phyloP scores from a whole-genome alignment of 768 basidiomycete species.

The Tubosaeta sp. region DNA sequence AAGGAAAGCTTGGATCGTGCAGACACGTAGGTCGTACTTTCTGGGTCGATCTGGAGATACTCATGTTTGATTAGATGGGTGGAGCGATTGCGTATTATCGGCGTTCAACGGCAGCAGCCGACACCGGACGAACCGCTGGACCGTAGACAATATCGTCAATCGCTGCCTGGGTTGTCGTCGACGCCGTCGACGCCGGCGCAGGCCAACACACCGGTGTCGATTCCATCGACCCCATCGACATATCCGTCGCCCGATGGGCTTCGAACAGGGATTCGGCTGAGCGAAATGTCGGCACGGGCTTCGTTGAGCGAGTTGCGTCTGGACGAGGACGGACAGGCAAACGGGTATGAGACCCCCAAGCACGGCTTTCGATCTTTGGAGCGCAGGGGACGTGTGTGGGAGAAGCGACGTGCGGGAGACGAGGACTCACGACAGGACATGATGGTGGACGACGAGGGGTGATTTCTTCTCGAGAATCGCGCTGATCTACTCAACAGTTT shows the following conservation, averaged over 20 bases:
- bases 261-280: constrained; percentile 21
- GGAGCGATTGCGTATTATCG: constrained; percentile 71
- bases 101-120: constrained; percentile 55
- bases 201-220: constrained; percentile 21
- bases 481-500: background rate
- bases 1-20: constrained; percentile 85
- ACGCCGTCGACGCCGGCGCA: constrained; percentile 30
- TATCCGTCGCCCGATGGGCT: constrained; percentile 26
- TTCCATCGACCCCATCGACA: constrained; percentile 26
- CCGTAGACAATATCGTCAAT: constrained; percentile 8
- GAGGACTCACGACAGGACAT: constrained; percentile 8
- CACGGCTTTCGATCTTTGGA: constrained; percentile 5
- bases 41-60: background rate
- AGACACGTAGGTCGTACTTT: constrained; percentile 52
- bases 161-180: constrained; percentile 24
- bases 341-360: constrained; percentile 24
- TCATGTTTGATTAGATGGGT: constrained; percentile 60
- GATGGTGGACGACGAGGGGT: constrained; percentile 17
- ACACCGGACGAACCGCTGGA: constrained; percentile 14
- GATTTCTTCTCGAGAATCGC: background rate
- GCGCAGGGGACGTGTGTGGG: background rate
- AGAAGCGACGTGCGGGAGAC: background rate
- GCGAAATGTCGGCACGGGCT: constrained; percentile 26
- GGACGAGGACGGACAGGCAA: constrained; percentile 15
- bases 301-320: constrained; percentile 30